These are phyloP conservation scores for Aspergillus pseudoviridinutans DNA, from an alignment of 2,329 filamentous ascomycete genomes.

Conservation along the genomic window DNA sequence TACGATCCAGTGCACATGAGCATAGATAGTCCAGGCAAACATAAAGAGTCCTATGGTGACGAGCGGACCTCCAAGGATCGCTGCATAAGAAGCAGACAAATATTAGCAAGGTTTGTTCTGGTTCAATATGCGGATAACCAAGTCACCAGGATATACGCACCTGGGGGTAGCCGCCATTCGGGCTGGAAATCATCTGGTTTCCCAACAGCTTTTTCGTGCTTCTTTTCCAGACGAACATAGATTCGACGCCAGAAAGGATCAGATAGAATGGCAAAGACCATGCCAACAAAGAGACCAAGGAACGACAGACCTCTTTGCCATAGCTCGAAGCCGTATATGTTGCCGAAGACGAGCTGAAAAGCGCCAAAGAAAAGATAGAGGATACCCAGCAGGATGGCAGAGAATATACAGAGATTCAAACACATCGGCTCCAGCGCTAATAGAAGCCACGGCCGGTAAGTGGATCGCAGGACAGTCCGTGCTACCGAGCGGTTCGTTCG, in stretches of 20 bases:
- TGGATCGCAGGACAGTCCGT: constrained; percentile 55
- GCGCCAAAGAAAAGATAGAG: constrained; percentile 90
- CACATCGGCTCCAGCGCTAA: constrained; percentile 82
- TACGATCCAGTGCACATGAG: constrained; percentile 68
- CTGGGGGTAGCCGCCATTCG: constrained; percentile 77
- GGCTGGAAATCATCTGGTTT: constrained; percentile 62
- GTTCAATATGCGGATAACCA: background rate
- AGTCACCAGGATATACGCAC: constrained; percentile 29
- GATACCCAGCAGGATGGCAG: constrained; percentile 79
- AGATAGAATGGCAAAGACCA: constrained; percentile 43
- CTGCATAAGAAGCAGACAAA: constrained; percentile 14
- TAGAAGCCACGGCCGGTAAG: constrained; percentile 69
- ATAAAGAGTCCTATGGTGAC: constrained; percentile 81
- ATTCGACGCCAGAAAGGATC: constrained; percentile 47
- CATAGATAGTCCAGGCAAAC: constrained; percentile 81
- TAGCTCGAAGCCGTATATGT: constrained; percentile 69
- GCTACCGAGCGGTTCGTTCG: constrained; percentile 64
- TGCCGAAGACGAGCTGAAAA: constrained; percentile 73
- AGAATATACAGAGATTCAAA: constrained; percentile 74
- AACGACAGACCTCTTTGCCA: constrained; percentile 81
- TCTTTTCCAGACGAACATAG: constrained; percentile 39
- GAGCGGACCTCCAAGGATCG: constrained; percentile 68
- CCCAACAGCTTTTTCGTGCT: constrained; percentile 32
- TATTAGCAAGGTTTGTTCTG: constrained; percentile 4
- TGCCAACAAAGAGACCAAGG: constrained; percentile 51